Percentiles rank a stretch among this genome's conserved stretches.
Evolutionary conservation across 148 eudicot genomes (phyloP).

Genomic region (Nyssa sinensis): DNA sequence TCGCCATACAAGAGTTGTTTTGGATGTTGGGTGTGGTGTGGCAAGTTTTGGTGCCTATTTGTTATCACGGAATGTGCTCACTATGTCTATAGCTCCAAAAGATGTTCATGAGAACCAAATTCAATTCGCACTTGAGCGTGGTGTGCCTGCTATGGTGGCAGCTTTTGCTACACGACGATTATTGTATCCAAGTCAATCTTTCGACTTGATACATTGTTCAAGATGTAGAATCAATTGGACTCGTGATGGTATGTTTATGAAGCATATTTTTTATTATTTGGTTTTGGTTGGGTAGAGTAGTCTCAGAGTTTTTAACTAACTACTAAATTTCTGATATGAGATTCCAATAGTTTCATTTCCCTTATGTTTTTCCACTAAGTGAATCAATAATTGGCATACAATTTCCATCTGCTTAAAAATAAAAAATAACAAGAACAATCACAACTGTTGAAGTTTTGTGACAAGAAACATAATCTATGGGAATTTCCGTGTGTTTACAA

Average conservation of each 20-base stretch:
- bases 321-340: background rate
- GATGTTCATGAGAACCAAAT: slow-evolving; percentile 58
- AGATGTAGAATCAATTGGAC: slow-evolving; percentile 99
- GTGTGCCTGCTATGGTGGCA: slow-evolving; percentile 98
- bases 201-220: slow-evolving; percentile 94
- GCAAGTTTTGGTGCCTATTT: slow-evolving; percentile 99
- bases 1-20: slow-evolving; percentile 68
- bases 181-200: slow-evolving; percentile 91
- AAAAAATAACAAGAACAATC: no score
- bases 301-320: background rate
- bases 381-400: no score
- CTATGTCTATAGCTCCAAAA: slow-evolving; percentile 90
- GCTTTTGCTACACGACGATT: slow-evolving; percentile 83
- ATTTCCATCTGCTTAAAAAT: no score
- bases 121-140: slow-evolving; percentile 97
- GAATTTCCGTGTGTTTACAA: background rate
- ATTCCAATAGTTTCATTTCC: no score
- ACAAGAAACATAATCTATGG: background rate
- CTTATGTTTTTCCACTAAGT: background rate
- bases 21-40: slow-evolving; percentile 99
- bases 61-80: slow-evolving; percentile 73
- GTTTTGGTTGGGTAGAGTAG: background rate
- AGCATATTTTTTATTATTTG: slow-evolving; percentile 4
- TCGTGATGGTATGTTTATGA: slow-evolving; percentile 57
- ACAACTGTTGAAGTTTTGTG: background rate